A percentile compares a stretch with the other conserved stretches of the same genome.
Evolutionary conservation across 768 basidiomycete genomes (phyloP).

Genomic region (Lactifluus subvellereus): DNA sequence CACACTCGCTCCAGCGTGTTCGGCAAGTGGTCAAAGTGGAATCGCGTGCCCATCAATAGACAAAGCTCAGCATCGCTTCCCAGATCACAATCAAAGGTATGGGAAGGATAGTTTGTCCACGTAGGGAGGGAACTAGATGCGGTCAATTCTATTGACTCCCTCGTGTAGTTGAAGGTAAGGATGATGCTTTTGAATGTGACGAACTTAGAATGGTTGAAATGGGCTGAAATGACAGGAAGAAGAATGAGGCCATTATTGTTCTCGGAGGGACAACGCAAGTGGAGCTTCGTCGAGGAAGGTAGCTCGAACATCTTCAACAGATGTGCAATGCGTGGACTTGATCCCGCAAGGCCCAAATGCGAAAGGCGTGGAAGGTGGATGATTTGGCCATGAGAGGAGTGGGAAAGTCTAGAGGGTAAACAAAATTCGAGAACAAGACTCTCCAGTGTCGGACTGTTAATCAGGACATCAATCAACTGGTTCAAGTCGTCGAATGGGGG

Average conservation of each 20-base stretch:
- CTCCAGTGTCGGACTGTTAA: conserved; percentile 2
- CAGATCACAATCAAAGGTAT: neutral
- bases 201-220: neutral
- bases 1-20: neutral
- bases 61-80: neutral
- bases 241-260: neutral
- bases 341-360: neutral
- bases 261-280: neutral
- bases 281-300: neutral
- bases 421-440: neutral
- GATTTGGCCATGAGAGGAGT: neutral
- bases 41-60: neutral
- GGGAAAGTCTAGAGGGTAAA: neutral
- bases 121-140: neutral
- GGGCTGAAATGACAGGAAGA: neutral
- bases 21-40: neutral
- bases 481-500: neutral
- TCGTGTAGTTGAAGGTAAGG: neutral
- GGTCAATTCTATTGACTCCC: neutral
- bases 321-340: conserved; percentile 1
- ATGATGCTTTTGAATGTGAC: conserved; percentile 3
- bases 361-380: conserved; percentile 12
- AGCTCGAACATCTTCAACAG: conserved; percentile 1
- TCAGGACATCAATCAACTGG: neutral
- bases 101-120: neutral